Evolutionary conservation across 495 filamentous ascomycete species (phyloP), one percentile per base, ranked within the genome.

Genomic region (Xylaria intraflava): DNA sequence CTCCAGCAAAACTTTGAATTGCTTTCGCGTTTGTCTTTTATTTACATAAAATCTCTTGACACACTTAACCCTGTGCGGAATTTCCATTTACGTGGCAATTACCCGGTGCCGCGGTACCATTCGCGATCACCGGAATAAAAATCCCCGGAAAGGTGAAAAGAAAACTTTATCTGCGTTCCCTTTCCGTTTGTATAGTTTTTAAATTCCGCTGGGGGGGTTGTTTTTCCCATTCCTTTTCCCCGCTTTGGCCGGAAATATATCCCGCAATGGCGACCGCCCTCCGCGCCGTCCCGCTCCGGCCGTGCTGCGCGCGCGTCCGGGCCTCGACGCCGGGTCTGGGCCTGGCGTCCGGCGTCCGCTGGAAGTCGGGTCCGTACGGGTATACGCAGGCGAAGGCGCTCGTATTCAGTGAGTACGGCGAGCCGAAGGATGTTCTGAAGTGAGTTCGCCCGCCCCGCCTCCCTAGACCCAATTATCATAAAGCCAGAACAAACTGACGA

Each of bases 331-430:
- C 20, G 26, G 24, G 19, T 26, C 5, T n/a, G 12, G 43, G 33
- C 5, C 36, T 59, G 44, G 40, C 43, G 23, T 42, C 23, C 16
- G 55, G 57, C 29, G 57, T 62, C 20, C 64, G 64, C 0, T 58
- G 63, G 65, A 70, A 69, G 38, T 77, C 75, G 43, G 75, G 87
- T 19, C 77, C 79, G 24, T 97, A 95, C 66, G 94, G 94, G 56
- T 97, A 97, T 72, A 92, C 87, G n/a, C 93, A 97, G 72, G 85
- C 94, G 51, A 94, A 95, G 75, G 81, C 90, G 0, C 83, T 99
- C 45, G 81, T 90, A 5, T 96, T 94, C 67, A 81, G 82, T 42
- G 78, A 84, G 62, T 85, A 92, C 66, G 93, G 94, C 67, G 87
- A 91, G 60, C 93, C 93, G 0, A 75, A 79, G 49, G 84, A 90